Conservation (phyloP, 2,329 filamentous ascomycete species). For the Alternaria ethzedia region DNA sequence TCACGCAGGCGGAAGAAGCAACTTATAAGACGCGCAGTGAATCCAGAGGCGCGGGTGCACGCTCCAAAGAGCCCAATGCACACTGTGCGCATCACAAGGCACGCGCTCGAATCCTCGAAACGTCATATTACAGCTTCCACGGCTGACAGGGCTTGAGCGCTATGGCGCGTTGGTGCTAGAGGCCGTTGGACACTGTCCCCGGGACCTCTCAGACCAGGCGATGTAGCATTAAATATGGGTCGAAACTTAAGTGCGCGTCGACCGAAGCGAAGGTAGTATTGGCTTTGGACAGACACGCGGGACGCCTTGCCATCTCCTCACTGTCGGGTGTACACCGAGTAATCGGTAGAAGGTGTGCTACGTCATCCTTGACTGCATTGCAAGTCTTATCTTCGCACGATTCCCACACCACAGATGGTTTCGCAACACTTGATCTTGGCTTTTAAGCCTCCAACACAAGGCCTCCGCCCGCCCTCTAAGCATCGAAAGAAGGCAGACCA, state of each 20-base stretch:
- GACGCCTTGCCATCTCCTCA: background rate
- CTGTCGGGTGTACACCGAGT: background rate
- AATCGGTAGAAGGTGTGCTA: background rate
- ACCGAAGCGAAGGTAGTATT: slow-evolving; percentile 8
- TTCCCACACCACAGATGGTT: background rate
- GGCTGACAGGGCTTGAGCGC: slow-evolving; percentile 11
- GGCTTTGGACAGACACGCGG: background rate
- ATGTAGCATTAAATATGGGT: slow-evolving; percentile 19
- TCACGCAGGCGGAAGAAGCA: slow-evolving; percentile 2
- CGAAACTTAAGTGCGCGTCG: slow-evolving; percentile 11
- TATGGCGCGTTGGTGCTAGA: slow-evolving; percentile 11
- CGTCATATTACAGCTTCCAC: slow-evolving; percentile 21
- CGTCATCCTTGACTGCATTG: background rate
- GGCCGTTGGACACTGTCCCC: slow-evolving; percentile 4
- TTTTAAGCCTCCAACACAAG: slow-evolving; percentile 7
- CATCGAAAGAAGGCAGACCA: slow-evolving; percentile 12
- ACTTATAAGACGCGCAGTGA: slow-evolving; percentile 7
- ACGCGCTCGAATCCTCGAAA: slow-evolving; percentile 7
- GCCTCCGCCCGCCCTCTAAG: slow-evolving; percentile 1
- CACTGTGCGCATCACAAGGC: slow-evolving; percentile 14
- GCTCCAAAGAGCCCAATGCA: background rate
- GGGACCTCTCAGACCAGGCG: slow-evolving; percentile 14
- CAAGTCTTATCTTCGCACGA: background rate
- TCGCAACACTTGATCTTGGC: background rate
- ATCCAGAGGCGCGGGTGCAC: background rate